Evolutionary conservation across 139 green algal species (phyloP), one percentile per base, ranked within the genome.

Genomic region (Chlamydomonas schloesseri): DNA sequence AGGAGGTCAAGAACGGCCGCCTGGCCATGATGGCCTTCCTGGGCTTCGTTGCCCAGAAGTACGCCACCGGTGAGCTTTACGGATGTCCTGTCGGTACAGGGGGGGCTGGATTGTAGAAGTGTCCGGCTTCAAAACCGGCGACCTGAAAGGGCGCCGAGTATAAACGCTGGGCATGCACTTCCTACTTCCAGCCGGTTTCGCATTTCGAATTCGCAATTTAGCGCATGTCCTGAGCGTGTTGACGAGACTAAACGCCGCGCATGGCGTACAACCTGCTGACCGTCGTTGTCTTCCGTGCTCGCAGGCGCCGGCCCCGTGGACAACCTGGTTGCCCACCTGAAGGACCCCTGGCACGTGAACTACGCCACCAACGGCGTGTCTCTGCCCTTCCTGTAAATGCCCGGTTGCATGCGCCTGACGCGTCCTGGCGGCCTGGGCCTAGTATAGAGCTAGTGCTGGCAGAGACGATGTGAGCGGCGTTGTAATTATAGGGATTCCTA

Each of bases 1-100:
- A 94, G 90, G 94, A 96, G 93, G 85, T 96, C 76, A 96, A 95
- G 91, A 96, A 96, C 90, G 91, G 89, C 72, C 89, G 93, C 68
- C 91, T 96, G 37, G 93, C 93, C 36, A 95, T 95, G 92, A 53
- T 96, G 33, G 90, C 93, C 47, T 92, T 92, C 85, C 33, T 94
- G 18, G 94, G 93, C 80, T 96, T 95, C 86, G 76, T 87, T 28
- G 87, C 88, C n/a, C 95, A 97, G 89, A 83, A 94, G 85, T 55
- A 65, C 58, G 93, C 90, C 58, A 97, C 94, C 34, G 95, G 75
- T 82, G 60, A 29, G 75, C 72, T 14, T n/a, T n/a, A n/a, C n/a
- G n/a, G n/a, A n/a, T n/a, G n/a, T n/a, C n/a, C n/a, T n/a, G n/a
- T n/a, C n/a, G n/a, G n/a, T n/a, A n/a, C n/a, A n/a, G n/a, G n/a